Evolutionary conservation across 2,329 filamentous ascomycete genomes (phyloP).

Genomic region (Hymenoscyphus fraxineus): DNA sequence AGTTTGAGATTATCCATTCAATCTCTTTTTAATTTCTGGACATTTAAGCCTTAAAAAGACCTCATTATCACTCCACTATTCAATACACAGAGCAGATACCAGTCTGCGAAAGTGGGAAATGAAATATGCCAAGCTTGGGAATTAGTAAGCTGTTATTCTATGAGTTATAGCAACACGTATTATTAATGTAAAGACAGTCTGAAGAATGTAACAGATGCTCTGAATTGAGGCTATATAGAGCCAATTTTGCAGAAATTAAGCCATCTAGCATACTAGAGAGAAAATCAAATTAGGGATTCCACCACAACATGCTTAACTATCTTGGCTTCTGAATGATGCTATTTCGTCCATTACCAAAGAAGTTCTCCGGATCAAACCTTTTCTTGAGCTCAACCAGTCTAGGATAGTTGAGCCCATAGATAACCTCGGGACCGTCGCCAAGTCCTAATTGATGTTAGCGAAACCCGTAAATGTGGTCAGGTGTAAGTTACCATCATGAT

Average conservation of each 20-base stretch:
- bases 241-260: background rate
- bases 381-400: conserved; percentile 42
- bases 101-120: too few relatives aligned
- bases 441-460: conserved; percentile 16
- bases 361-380: conserved; percentile 43
- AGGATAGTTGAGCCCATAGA: conserved; percentile 43
- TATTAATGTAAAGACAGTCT: background rate
- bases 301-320: background rate
- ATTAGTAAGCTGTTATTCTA: too few relatives aligned
- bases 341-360: conserved; percentile 38
- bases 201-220: background rate
- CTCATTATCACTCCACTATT: too few relatives aligned
- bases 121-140: too few relatives aligned
- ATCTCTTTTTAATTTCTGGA: too few relatives aligned
- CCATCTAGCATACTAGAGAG: too few relatives aligned
- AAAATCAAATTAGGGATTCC: too few relatives aligned
- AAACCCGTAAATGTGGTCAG: background rate
- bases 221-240: background rate
- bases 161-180: too few relatives aligned
- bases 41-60: too few relatives aligned
- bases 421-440: conserved; percentile 13
- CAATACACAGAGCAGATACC: too few relatives aligned
- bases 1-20: too few relatives aligned
- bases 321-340: conserved; percentile 11
- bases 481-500: conserved; percentile 24